Base-by-base conservation (phyloP, 2,329 filamentous ascomycete genomes). In the Curvularia lunata region DNA sequence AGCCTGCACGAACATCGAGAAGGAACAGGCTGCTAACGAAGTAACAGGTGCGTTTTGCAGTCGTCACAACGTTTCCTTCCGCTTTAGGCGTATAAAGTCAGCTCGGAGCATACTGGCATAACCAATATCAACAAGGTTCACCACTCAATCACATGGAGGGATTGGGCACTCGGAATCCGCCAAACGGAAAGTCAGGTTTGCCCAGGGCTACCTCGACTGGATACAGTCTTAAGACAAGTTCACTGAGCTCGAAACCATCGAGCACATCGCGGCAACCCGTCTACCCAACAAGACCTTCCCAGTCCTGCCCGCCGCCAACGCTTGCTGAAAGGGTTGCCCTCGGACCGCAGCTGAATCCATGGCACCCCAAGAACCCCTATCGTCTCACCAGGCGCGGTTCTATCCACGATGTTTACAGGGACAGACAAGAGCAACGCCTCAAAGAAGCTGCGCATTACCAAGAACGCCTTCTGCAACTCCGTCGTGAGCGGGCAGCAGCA, bases 61-160 rank as follows among this genome's bases (percentile, higher is more conserved):
- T 56, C 58, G 45, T 37, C 59, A 65, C 34, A 50, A 62, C 63
- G 61, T 57, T 62, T 52, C 34, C 57, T 12, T 47, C 58, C 18
- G 50, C 46, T 32, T 63, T 58, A 40, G 59, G 41, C 27, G 37
- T 56, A 42, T 63, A 56, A 25, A 52, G 54, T 43, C 51, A 56
- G 18, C 49, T 58, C 42, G 56, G 49, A 46, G 40, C 53, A 52
- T 54, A 53, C 40, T 41, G 38, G 46, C 41, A 54, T 49, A 46
- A 52, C 40, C 37, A 28, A 23, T 41, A 21, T 25, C 59, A 27
- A 21, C 41, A 46, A 19, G 23, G 34, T 9, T 30, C 37, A 47
- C 27, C n/a, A 18, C 38, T 61, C 18, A 40, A 46, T n/a, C 41
- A 41, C 23, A 48, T 62, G 38, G 37, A 53, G 50, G 58, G 64